Evolutionary conservation across 2,329 filamentous ascomycete species (phyloP), one percentile per base, ranked within the genome.

Genomic region (Colletotrichum chrysophilum): DNA sequence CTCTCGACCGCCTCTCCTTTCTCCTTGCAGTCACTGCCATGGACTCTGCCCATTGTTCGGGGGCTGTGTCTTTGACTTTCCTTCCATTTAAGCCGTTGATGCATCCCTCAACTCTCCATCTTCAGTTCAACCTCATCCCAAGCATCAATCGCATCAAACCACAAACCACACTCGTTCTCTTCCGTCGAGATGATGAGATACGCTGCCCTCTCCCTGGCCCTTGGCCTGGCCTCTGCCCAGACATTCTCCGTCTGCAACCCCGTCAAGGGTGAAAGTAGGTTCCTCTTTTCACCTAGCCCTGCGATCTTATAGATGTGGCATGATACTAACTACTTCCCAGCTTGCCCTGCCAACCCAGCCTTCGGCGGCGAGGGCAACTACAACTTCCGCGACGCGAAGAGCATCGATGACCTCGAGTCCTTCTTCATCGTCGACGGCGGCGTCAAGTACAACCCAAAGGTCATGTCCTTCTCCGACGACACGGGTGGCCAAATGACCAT

Each of bases 391-490:
- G 43, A 21, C 6, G 65, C 74, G 81, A 86, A 83, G 55, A 80
- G 81, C 32, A 64, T 77, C 56, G 86, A 85, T 56, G 81, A 81
- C 55, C 82, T 85, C 77, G 78, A 84, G 81, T 83, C 80, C 74
- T 88, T 90, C 78, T 95, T 94, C 84, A 90, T 88, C 1, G 85
- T 90, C 12, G 90, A 90, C 61, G 83, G 83, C 74, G 86, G 89
- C 66, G 88, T 85, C 7, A 81, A 81, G 28, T 84, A 86, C 76
- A 80, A 82, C 73, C 83, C 84, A 66, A 83, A 83, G 80, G 81
- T 83, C 16, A 75, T 84, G 64, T 82, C 83, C 78, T 77, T 78
- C 68, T 86, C 86, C 75, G 80, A 75, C 36, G 65, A 82, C 10
- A 82, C 86, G 24, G 89, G 89, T 28, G 88, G 87, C 60, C 83